phyloP scores from a whole-genome alignment of 345 rosid genomes.

The Lumnitzera racemosa region DNA sequence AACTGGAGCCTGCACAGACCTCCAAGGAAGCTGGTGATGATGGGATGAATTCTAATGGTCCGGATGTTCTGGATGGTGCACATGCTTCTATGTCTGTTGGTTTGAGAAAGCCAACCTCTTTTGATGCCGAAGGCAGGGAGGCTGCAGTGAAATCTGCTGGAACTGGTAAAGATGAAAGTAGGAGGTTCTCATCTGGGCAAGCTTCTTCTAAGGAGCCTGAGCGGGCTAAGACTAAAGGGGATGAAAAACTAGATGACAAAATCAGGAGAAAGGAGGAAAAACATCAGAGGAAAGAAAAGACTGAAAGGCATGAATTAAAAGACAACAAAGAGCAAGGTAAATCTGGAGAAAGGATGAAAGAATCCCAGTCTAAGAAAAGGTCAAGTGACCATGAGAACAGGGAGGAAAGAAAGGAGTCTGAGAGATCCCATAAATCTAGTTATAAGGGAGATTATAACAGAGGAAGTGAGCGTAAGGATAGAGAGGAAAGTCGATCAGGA shows the following conservation, averaged over 20 bases:
- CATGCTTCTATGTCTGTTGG: slow-evolving; percentile 19
- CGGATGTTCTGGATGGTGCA: slow-evolving; percentile 12
- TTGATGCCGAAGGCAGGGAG: slow-evolving; percentile 31
- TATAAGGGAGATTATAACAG: slow-evolving; percentile 42
- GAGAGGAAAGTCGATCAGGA: slow-evolving; percentile 43
- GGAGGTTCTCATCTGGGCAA: slow-evolving; percentile 28
- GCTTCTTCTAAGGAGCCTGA: slow-evolving; percentile 25
- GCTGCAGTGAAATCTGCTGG: slow-evolving; percentile 23
- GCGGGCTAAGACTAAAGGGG: slow-evolving; percentile 16
- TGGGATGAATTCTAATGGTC: slow-evolving; percentile 17
- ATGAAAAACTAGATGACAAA: slow-evolving; percentile 30
- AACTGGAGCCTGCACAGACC: slow-evolving; percentile 4
- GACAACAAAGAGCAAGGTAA: slow-evolving; percentile 40
- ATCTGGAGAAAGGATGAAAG: slow-evolving; percentile 40
- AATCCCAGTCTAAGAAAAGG: slow-evolving; percentile 44
- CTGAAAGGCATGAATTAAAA: slow-evolving; percentile 38
- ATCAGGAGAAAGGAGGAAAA: slow-evolving; percentile 32
- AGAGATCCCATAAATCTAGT: slow-evolving; percentile 39
- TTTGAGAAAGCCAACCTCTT: slow-evolving; percentile 17
- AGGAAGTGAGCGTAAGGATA: slow-evolving; percentile 40
- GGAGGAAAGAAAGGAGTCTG: slow-evolving; percentile 49
- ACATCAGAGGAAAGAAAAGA: slow-evolving; percentile 42
- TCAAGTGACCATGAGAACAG: slow-evolving; percentile 28
- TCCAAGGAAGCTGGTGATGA: slow-evolving; percentile 4
- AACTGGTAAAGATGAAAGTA: slow-evolving; percentile 35